Conservation (phyloP, 2,329 filamentous ascomycete species). For the Fusarium pseudocircinatum region DNA sequence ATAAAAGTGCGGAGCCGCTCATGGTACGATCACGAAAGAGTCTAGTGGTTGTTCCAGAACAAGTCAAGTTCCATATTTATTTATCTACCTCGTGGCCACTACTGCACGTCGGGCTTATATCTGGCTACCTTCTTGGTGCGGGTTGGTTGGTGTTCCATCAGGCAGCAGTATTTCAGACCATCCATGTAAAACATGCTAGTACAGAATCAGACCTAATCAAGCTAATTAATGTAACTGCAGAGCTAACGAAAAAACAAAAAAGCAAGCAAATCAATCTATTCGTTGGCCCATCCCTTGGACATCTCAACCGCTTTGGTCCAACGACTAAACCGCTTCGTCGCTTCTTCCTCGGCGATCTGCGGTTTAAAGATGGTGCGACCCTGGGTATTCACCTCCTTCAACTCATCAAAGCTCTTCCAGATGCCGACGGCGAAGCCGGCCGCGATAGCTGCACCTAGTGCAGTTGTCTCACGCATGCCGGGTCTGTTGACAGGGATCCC, state of each 20-base stretch:
- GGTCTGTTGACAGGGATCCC: conserved; percentile 82
- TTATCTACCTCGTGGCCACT: not conserved
- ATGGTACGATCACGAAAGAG: conserved; percentile 10
- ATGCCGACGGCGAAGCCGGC: conserved; percentile 80
- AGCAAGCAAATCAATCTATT: conserved; percentile 25
- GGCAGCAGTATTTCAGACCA: conserved; percentile 22
- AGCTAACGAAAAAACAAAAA: not conserved
- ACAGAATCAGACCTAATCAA: conserved; percentile 8
- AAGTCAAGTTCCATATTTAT: conserved; percentile 2
- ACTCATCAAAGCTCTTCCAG: conserved; percentile 78
- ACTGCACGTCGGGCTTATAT: conserved; percentile 20
- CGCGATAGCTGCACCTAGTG: conserved; percentile 82
- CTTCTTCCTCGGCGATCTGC: conserved; percentile 67
- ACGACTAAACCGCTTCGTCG: conserved; percentile 70
- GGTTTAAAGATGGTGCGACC: conserved; percentile 76
- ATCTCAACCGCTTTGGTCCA: conserved; percentile 84
- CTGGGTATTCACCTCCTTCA: conserved; percentile 76
- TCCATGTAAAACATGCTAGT: conserved; percentile 22
- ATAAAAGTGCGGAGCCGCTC: conserved; percentile 18
- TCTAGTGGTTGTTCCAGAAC: conserved; percentile 6
- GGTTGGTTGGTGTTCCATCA: conserved; percentile 12
- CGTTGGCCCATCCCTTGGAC: conserved; percentile 74
- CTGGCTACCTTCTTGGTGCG: not conserved
- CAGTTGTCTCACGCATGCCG: conserved; percentile 84
- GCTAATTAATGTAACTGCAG: not conserved